Percentiles rank a stretch among this genome's conserved stretches.
These are phyloP conservation scores for Hanseniaspora lindneri DNA, from an alignment of 805 yeast genomes.

Conservation along the genomic window DNA sequence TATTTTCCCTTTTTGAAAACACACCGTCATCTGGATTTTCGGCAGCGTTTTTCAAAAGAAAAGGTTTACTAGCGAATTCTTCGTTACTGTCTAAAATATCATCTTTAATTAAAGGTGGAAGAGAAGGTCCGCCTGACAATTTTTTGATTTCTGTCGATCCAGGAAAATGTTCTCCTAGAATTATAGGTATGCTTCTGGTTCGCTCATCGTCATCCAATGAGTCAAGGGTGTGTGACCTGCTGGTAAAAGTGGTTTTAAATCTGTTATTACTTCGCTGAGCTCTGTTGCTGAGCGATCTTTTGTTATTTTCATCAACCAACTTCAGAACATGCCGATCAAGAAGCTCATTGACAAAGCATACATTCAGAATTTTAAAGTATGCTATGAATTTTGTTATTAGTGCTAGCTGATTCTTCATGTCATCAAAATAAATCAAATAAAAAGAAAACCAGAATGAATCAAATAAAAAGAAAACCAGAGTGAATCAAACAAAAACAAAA, in stretches of 20 bases:
- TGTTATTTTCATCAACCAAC: neutral
- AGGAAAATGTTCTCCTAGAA: neutral
- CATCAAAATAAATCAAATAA: neutral
- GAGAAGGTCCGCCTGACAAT: conserved; percentile 1
- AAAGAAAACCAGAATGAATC: neutral
- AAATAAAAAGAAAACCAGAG: too few relatives aligned
- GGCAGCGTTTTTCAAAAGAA: too few relatives aligned
- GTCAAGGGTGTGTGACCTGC: neutral
- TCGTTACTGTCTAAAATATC: too few relatives aligned
- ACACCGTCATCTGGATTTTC: too few relatives aligned
- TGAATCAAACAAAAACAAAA: too few relatives aligned
- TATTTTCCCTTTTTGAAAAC: too few relatives aligned
- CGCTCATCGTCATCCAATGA: conserved; percentile 1
- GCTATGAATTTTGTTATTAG: conserved; percentile 6
- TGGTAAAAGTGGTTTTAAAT: neutral
- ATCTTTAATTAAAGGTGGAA: neutral
- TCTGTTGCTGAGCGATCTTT: neutral
- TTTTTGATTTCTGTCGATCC: neutral
- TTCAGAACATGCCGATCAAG: conserved; percentile 4
- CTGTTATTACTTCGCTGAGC: neutral
- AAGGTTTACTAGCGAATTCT: too few relatives aligned
- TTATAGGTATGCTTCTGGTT: neutral
- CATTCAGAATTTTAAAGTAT: conserved; percentile 9
- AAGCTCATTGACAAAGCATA: conserved; percentile 13
- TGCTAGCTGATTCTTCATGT: neutral